Conservation (phyloP, 768 basidiomycete species). For the Pleurotus ostreatus region DNA sequence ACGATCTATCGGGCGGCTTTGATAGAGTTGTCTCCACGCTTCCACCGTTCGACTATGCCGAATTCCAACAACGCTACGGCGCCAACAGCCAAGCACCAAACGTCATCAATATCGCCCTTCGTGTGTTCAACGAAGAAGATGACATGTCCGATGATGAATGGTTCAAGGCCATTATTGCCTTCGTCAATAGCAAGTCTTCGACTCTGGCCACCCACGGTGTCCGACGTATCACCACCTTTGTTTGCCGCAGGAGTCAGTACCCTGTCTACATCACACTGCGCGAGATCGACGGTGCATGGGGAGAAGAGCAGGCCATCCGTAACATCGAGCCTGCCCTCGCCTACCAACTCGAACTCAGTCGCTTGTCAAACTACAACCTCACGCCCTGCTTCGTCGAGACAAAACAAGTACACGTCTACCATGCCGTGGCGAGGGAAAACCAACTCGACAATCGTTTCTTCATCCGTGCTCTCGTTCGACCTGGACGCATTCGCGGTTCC, state of each 20-base stretch:
- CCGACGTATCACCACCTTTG: conserved; percentile 86
- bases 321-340: conserved; percentile 98
- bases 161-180: conserved; percentile 64
- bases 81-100: conserved; percentile 75
- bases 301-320: conserved; percentile 93
- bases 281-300: conserved; percentile 69
- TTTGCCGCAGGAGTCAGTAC: conserved; percentile 89
- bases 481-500: conserved; percentile 85
- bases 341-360: conserved; percentile 95
- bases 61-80: conserved; percentile 76
- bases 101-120: conserved; percentile 90
- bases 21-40: conserved; percentile 67
- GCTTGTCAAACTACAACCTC: conserved; percentile 94
- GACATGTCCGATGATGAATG: conserved; percentile 76
- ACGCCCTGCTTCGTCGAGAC: conserved; percentile 95
- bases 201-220: conserved; percentile 74
- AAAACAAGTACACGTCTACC: conserved; percentile 98
- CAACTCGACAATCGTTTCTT: conserved; percentile 98
- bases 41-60: conserved; percentile 67
- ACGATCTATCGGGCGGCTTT: conserved; percentile 69
- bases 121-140: conserved; percentile 78
- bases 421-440: conserved; percentile 92
- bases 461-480: conserved; percentile 92
- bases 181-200: conserved; percentile 64
- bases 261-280: conserved; percentile 94